Base-by-base conservation (phyloP, 148 eudicot genomes). In the Talinum fruticosum region DNA sequence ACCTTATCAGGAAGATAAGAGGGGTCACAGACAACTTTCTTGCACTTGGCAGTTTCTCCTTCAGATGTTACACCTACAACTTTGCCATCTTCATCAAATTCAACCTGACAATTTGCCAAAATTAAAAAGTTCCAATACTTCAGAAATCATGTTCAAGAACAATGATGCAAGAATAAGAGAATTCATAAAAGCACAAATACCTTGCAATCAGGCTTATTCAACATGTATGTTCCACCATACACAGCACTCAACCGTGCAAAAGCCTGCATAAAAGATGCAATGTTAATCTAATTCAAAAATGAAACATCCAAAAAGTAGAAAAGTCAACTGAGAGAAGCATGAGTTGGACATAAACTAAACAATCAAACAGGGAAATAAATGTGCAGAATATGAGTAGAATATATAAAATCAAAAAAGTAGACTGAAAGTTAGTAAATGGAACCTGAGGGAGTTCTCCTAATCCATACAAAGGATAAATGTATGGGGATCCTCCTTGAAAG, bases 381-480 rank as follows among this genome's bases (percentile, higher is more conserved):
- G 49, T 10, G 26, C 53, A 23, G 65, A 64, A 36, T n/a, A 75
- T 0, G 44, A 41, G 37, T 51, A 73, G 19, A 79, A 38, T 72
- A 26, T 32, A 19, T 10, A 69, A n/a, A 53, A 49, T 41, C 18
- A 33, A 54, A n/a, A 74, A 47, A 62, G 66, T n/a, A 54, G 18
- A 78, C 28, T 62, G 29, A 34, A 30, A 71, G 61, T 26, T 21
- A 35, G 68, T 14, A 36, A 47, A 71, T 64, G 34, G 51, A 67
- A 95, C 99, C 97, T 95, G 99, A 72, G 99, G 99, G 30, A 95
- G 93, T 85, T 95, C 99, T 82, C 96, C 99, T 72, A 95, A 84
- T 36, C 99, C 99, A 67, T 95, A 95, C 82, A 95, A 79, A 15
- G 98, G 99, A 79, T 95, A 95, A 74, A 95, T 93, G 81, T 95